phyloP scores from a whole-genome alignment of 805 yeast genomes.

The Phaffomyces opuntiae region DNA sequence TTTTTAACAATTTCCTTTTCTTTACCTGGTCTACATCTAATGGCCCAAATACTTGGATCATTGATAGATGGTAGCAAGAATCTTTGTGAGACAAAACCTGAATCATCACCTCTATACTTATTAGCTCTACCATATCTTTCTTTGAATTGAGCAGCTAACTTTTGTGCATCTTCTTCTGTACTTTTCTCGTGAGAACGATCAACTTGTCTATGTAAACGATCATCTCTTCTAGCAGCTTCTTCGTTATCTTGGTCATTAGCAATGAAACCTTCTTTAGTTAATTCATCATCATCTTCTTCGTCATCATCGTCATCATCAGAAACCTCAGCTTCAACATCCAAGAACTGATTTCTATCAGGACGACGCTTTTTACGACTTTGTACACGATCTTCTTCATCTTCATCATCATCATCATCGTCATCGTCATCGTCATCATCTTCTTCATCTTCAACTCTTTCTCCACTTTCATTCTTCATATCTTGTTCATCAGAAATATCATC shows the following conservation, averaged over 20 bases:
- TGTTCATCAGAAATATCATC: conserved; percentile 17
- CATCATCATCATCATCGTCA: conserved; percentile 39
- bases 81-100: conserved; percentile 87
- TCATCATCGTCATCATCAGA: conserved; percentile 97
- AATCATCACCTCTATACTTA: conserved; percentile 74
- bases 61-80: conserved; percentile 90
- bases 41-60: conserved; percentile 95
- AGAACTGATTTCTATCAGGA: conserved; percentile 59
- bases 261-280: conserved; percentile 75
- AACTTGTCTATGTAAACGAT: conserved; percentile 82
- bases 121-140: conserved; percentile 87
- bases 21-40: conserved; percentile 86
- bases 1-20: conserved; percentile 88
- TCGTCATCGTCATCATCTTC: conserved; percentile 24
- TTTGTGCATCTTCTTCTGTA: conserved; percentile 92
- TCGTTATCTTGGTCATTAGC: conserved; percentile 67
- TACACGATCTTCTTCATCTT: conserved; percentile 43
- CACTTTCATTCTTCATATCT: conserved; percentile 4
- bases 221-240: conserved; percentile 45
- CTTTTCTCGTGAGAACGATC: conserved; percentile 82
- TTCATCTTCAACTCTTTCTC: conserved; percentile 11
- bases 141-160: conserved; percentile 83
- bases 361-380: conserved; percentile 39
- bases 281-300: conserved; percentile 89
- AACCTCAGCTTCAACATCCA: conserved; percentile 98